phyloP scores from a whole-genome alignment of 441 rosid genomes.

The Erodium texanum region DNA sequence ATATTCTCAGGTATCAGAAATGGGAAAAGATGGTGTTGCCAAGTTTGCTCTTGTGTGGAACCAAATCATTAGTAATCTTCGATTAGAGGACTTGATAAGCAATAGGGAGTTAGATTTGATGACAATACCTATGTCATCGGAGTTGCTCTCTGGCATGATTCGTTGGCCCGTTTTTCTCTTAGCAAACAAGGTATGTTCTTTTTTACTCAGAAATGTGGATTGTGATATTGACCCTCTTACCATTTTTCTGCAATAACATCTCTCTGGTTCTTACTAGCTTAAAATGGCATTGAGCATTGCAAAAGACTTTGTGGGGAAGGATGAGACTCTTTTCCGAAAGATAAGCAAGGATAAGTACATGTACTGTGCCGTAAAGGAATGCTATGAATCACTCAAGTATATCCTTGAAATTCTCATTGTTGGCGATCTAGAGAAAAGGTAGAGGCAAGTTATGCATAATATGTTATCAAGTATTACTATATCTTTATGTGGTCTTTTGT shows the following conservation, averaged over 20 bases:
- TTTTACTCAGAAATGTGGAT: background rate
- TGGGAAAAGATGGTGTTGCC: conserved; percentile 44
- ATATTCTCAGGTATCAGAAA: conserved; percentile 35
- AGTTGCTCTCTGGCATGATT: conserved; percentile 54
- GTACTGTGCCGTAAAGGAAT: conserved; percentile 77
- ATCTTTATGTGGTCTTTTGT: conserved; percentile 7
- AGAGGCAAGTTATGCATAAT: conserved; percentile 13
- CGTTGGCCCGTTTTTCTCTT: conserved; percentile 96
- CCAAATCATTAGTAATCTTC: conserved; percentile 66
- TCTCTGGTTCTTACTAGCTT: conserved; percentile 46
- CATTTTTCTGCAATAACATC: conserved; percentile 23
- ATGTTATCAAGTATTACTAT: background rate
- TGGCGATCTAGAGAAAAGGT: conserved; percentile 83
- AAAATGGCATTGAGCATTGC: conserved; percentile 82
- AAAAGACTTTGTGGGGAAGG: conserved; percentile 67
- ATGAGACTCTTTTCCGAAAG: conserved; percentile 53
- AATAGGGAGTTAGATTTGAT: conserved; percentile 90
- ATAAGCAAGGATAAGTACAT: conserved; percentile 78
- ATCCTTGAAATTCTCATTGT: conserved; percentile 74
- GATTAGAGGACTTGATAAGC: conserved; percentile 87
- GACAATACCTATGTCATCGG: conserved; percentile 70
- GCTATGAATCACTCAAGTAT: conserved; percentile 77
- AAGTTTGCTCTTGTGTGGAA: conserved; percentile 94
- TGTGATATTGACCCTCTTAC: conserved; percentile 9
- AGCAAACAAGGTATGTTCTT: conserved; percentile 62